Evolutionary conservation across 306 rosid species (phyloP).

Genomic region (Cicer judaicum): DNA sequence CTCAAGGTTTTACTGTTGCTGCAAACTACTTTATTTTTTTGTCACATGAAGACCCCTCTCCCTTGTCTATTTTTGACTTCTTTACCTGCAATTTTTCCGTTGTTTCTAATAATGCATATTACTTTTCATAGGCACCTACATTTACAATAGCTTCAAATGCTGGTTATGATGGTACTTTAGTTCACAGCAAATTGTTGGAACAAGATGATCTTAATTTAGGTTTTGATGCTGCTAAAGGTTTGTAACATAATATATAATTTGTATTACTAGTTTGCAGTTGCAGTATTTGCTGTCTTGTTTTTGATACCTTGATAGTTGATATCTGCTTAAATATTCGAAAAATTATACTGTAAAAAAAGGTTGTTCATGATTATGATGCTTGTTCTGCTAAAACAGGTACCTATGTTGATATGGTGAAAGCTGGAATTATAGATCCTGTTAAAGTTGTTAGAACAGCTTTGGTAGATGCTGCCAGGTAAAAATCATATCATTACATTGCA

Average conservation of each 20-base stretch:
- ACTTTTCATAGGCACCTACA: constrained; percentile 67
- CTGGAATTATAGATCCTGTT: constrained; percentile 90
- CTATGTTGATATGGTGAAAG: constrained; percentile 88
- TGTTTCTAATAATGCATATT: constrained; percentile 42
- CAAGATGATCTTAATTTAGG: constrained; percentile 73
- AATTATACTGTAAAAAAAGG: neutral
- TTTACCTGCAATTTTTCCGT: constrained; percentile 29
- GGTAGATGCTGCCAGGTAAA: constrained; percentile 93
- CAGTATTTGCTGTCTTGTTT: neutral
- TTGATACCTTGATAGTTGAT: neutral
- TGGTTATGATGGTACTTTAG: constrained; percentile 82
- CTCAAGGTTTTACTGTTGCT: constrained; percentile 66
- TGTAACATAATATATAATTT: constrained; percentile 9
- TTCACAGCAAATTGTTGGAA: constrained; percentile 83
- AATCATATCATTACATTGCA: neutral
- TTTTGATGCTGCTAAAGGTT: constrained; percentile 87
- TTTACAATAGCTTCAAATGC: constrained; percentile 81
- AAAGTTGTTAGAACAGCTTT: constrained; percentile 93
- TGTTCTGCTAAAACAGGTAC: constrained; percentile 61
- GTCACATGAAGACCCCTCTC: neutral
- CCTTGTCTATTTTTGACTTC: constrained; percentile 21
- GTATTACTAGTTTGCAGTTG: no score
- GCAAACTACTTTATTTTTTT: constrained; percentile 14
- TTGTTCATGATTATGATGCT: constrained; percentile 18
- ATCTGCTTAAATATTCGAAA: neutral